A percentile compares a stretch with the other conserved stretches of the same genome.
phyloP scores from a whole-genome alignment of 345 rosid species.

The Zanthoxylum bungeanum region DNA sequence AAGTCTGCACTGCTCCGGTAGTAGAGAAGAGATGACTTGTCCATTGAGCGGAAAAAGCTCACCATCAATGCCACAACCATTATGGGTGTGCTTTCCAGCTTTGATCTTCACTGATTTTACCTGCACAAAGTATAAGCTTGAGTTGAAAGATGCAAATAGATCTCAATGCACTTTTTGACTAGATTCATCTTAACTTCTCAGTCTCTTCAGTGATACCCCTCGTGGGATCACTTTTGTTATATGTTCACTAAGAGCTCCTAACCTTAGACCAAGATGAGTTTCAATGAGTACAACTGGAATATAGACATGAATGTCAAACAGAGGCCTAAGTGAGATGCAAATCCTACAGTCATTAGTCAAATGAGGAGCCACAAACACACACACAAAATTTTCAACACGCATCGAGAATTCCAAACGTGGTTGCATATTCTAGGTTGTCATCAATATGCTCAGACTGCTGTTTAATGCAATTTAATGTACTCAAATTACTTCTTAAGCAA shows the following conservation, averaged over 20 bases:
- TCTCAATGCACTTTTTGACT: neutral
- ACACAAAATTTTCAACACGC: neutral
- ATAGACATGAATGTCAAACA: neutral
- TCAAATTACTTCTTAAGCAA: neutral
- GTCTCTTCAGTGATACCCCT: neutral
- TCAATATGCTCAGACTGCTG: neutral
- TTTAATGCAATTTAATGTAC: neutral
- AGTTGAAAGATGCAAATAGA: constrained; percentile 5
- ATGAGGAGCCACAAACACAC: neutral
- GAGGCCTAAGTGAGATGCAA: neutral
- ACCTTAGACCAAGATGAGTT: neutral
- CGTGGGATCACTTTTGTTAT: neutral
- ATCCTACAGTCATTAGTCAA: neutral
- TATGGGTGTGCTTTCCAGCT: constrained; percentile 70
- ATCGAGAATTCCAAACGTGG: neutral
- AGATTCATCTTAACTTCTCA: neutral
- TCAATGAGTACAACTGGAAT: neutral
- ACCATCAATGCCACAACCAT: constrained; percentile 92
- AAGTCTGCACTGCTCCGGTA: constrained; percentile 94
- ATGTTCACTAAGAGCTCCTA: neutral
- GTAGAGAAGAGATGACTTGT: constrained; percentile 71
- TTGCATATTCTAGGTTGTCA: neutral
- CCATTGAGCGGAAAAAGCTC: constrained; percentile 84
- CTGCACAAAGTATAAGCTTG: constrained; percentile 34
- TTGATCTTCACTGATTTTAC: constrained; percentile 92